Base-by-base conservation (phyloP, 305 asterid species). In the Fraxinus floribunda region DNA sequence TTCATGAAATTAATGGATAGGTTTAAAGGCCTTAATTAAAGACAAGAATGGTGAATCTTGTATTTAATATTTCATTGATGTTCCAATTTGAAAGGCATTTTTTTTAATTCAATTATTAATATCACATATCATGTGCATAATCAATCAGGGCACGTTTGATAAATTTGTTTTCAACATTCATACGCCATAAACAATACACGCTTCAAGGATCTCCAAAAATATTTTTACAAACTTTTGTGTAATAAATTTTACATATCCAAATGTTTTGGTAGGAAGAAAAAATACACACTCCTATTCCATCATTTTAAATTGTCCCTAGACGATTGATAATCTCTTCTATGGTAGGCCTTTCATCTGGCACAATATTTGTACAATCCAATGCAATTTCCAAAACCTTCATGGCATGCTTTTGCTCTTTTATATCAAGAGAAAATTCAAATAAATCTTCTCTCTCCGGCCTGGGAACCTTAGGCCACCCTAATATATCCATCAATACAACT, bases 401-500 rank as follows among this genome's bases (percentile, higher is more conserved):
- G 8, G 79, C 89, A 60, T 90, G 87, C 68, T 39, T 78, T 84
- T 78, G 41, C 36, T 87, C 85, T 20, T 57, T 85, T 22, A 84
- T 82, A 16, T 81, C 87, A 66, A 73, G 85, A 7, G 76, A 15
- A 78, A 82, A 86, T 3, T 87, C 90, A 52, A 86, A 81, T 0
- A 26, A 83, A 75, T 78, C 83, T 8, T 38, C 66, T 15, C 73
- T 44, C 4, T 26, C 15, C 36, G 9, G 49, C 9, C 82, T 34
- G 71, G 29, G 26, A 35, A 15, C 68, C 24, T 35, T 73, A 18
- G 87, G 82, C 73, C 86, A 86, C 22, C 84, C 88, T 41, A 91
- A 75, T 44, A 88, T 80, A 35, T 91, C 94, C 87, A 88, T 72
- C 85, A 91, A 36, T 35, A 91, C 86, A 2, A 87, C 82, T 1